Conservation (phyloP, 2,329 filamentous ascomycete species). For the Hymenoscyphus repandus region DNA sequence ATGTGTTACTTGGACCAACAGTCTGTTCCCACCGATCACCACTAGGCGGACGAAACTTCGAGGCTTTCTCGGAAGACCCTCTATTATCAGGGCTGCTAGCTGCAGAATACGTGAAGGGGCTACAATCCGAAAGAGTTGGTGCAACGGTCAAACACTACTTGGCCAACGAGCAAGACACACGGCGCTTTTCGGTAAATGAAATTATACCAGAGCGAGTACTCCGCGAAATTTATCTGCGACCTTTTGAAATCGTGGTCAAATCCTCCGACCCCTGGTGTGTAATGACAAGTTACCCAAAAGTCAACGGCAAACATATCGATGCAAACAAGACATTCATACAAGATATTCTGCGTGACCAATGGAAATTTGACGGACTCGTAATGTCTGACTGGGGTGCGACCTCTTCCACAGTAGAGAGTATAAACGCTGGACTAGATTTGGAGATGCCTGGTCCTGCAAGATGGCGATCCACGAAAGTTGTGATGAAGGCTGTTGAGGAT, state of each 20-base stretch:
- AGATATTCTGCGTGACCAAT: slow-evolving; percentile 28
- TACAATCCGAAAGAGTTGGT: not conserved
- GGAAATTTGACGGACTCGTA: slow-evolving; percentile 29
- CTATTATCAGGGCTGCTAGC: slow-evolving; percentile 28
- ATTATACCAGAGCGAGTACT: slow-evolving; percentile 26
- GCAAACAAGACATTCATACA: slow-evolving; percentile 23
- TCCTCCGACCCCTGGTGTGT: slow-evolving; percentile 27
- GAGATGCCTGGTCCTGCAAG: slow-evolving; percentile 35
- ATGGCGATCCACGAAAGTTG: slow-evolving; percentile 19
- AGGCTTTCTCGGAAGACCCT: slow-evolving; percentile 30
- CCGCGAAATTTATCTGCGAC: slow-evolving; percentile 29
- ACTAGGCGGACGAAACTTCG: slow-evolving; percentile 28
- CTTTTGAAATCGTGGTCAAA: slow-evolving; percentile 30
- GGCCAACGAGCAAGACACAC: slow-evolving; percentile 29
- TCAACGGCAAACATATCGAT: slow-evolving; percentile 30
- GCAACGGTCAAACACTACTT: slow-evolving; percentile 29
- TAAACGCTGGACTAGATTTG: slow-evolving; percentile 31
- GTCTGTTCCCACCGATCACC: slow-evolving; percentile 19
- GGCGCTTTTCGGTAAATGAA: slow-evolving; percentile 25
- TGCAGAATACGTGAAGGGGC: slow-evolving; percentile 25
- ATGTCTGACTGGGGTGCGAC: slow-evolving; percentile 32
- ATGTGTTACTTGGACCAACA: slow-evolving; percentile 29
- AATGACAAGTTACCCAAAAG: slow-evolving; percentile 31
- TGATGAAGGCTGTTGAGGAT: slow-evolving; percentile 4
- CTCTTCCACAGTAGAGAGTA: slow-evolving; percentile 24